Conservation (phyloP, 495 filamentous ascomycete genomes). For the Usnea hakonensis region DNA sequence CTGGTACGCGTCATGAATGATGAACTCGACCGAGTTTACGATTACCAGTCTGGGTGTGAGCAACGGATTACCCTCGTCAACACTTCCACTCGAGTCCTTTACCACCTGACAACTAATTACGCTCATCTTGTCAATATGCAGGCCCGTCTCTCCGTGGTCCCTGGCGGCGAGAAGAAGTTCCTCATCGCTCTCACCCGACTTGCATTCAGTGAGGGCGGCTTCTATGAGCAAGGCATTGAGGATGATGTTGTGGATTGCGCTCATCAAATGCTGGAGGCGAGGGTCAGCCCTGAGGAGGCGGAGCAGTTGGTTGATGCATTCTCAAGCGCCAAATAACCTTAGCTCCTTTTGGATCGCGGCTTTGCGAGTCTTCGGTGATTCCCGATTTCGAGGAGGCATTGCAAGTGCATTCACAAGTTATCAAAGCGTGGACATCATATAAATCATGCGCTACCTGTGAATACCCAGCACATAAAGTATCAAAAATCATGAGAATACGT, state of each 20-base stretch:
- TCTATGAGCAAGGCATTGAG: conserved; percentile 58
- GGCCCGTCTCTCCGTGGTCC: conserved; percentile 47
- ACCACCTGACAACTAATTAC: conserved; percentile 47
- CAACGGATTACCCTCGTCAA: conserved; percentile 48
- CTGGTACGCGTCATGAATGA: conserved; percentile 57
- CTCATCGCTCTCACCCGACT: conserved; percentile 57
- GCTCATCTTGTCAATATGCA: conserved; percentile 44
- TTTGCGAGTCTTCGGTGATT: neutral
- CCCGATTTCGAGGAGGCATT: neutral
- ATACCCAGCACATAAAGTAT: neutral
- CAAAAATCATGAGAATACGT: neutral
- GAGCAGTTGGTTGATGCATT: conserved; percentile 55
- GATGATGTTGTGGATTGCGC: conserved; percentile 61
- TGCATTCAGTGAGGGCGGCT: conserved; percentile 56
- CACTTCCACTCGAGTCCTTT: conserved; percentile 51
- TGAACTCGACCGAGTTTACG: conserved; percentile 54
- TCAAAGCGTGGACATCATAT: neutral
- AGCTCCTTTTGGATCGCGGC: neutral
- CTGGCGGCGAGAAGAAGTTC: conserved; percentile 58
- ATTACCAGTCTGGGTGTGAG: conserved; percentile 32
- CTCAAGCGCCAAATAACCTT: conserved; percentile 30
- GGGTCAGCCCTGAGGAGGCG: conserved; percentile 62
- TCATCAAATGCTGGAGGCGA: conserved; percentile 54
- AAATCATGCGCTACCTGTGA: neutral
- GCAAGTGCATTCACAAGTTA: neutral